phyloP scores from a whole-genome alignment of 768 basidiomycete genomes.

The Cystobasidium onofrii region DNA sequence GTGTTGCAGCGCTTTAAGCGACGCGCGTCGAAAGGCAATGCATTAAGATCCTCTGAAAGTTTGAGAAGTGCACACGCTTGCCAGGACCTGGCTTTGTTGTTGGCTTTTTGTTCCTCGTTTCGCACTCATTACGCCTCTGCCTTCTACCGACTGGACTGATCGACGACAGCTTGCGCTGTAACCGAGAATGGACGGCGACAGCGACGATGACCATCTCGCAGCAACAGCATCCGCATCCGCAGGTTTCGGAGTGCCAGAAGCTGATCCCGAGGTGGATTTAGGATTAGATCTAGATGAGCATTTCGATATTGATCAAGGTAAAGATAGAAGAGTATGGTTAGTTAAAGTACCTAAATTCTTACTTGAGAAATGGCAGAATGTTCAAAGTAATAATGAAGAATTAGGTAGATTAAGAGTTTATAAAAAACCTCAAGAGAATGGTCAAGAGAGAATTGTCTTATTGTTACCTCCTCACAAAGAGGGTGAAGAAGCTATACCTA shows the following conservation, averaged over 20 bases:
- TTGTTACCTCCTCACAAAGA: slow-evolving; percentile 11
- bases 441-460: slow-evolving; percentile 38
- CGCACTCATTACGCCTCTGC: not conserved
- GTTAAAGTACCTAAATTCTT: slow-evolving; percentile 83
- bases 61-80: not conserved
- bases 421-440: slow-evolving; percentile 47
- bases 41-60: too few relatives aligned
- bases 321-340: slow-evolving; percentile 69
- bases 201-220: slow-evolving; percentile 15
- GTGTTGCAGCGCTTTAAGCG: too few relatives aligned
- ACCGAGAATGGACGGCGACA: slow-evolving; percentile 12
- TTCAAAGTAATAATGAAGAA: slow-evolving; percentile 65
- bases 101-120: not conserved
- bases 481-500: slow-evolving; percentile 46
- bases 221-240: not conserved
- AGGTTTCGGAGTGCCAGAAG: slow-evolving; percentile 24
- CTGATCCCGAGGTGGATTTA: slow-evolving; percentile 4
- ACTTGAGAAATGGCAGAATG: slow-evolving; percentile 73
- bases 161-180: not conserved
- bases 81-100: not conserved
- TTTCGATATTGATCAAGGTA: slow-evolving; percentile 62
- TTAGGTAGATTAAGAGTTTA: slow-evolving; percentile 77
- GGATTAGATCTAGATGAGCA: slow-evolving; percentile 55
- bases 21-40: too few relatives aligned
- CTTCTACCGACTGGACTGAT: not conserved